Conservation (phyloP, 2,329 filamentous ascomycete genomes). For the Aschersonia sp. region DNA sequence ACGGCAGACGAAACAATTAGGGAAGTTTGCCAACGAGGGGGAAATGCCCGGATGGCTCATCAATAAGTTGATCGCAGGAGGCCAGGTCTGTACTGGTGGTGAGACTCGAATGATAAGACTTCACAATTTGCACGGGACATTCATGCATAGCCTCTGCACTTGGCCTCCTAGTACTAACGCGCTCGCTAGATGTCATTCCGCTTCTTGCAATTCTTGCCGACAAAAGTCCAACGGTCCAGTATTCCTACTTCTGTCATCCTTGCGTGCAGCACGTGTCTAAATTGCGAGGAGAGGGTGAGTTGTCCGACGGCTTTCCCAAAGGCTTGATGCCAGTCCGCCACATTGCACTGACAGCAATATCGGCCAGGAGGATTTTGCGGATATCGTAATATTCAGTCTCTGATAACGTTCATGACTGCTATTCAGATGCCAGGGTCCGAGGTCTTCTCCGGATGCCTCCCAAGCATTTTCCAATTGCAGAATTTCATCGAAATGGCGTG, state of each 20-base stretch:
- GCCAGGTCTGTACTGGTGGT: conserved; percentile 5
- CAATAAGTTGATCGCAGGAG: conserved; percentile 1
- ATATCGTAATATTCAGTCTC: conserved; percentile 89
- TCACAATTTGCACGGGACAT: too few species aligned
- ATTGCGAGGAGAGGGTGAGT: conserved; percentile 52
- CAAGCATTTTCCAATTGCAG: conserved; percentile 70
- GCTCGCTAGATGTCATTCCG: conserved; percentile 37
- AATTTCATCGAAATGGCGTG: conserved; percentile 78
- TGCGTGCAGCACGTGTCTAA: conserved; percentile 70
- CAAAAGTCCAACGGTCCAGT: conserved; percentile 44
- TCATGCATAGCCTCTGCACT: too few species aligned
- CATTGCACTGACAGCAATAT: background rate
- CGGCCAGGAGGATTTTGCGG: conserved; percentile 71
- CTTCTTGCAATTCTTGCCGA: conserved; percentile 49
- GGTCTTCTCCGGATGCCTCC: conserved; percentile 45
- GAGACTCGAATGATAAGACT: background rate
- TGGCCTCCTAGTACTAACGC: background rate
- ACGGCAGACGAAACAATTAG: conserved; percentile 1
- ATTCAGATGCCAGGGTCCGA: conserved; percentile 40
- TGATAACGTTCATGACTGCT: conserved; percentile 63
- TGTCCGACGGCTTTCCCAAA: too few species aligned
- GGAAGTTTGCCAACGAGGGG: conserved; percentile 4
- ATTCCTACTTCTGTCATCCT: conserved; percentile 68
- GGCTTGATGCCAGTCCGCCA: too few species aligned
- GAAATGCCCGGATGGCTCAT: conserved; percentile 5